A percentile compares a stretch with the other conserved stretches of the same genome.
Conservation (phyloP, 2,329 filamentous ascomycete genomes). For the Fusarium humuli region DNA sequence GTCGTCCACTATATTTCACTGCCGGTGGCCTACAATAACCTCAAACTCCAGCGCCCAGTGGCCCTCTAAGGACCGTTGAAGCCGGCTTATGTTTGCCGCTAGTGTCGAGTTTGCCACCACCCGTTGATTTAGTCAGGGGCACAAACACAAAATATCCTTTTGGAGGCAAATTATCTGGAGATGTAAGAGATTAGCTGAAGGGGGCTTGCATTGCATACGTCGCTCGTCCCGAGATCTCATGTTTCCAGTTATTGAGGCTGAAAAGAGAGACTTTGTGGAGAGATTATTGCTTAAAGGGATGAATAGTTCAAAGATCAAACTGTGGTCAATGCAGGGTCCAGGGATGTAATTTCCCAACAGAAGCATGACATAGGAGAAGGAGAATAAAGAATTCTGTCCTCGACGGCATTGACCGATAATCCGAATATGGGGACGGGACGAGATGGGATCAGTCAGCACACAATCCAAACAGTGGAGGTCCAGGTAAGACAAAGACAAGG, state of each 20-base stretch:
- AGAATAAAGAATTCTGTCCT: constrained; percentile 24
- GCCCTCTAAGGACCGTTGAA: constrained; percentile 41
- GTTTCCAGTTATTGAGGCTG: constrained; percentile 35
- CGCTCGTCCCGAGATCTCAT: background rate
- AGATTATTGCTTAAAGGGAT: constrained; percentile 25
- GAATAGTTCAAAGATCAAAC: constrained; percentile 33
- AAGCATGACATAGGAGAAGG: constrained; percentile 42
- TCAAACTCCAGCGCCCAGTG: constrained; percentile 10
- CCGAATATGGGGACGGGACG: background rate
- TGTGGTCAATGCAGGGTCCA: constrained; percentile 40
- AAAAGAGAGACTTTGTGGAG: constrained; percentile 29
- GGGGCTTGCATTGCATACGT: constrained; percentile 20
- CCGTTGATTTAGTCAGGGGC: constrained; percentile 45
- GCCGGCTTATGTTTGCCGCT: constrained; percentile 36
- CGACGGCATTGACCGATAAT: background rate
- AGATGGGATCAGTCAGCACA: background rate
- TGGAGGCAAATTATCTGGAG: constrained; percentile 8
- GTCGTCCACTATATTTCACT: constrained; percentile 1
- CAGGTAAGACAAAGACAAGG: constrained; percentile 1
- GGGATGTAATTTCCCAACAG: constrained; percentile 47
- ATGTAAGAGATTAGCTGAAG: constrained; percentile 4
- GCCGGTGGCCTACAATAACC: background rate
- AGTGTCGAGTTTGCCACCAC: constrained; percentile 45
- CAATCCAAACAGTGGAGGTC: too few species aligned
- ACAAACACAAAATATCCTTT: constrained; percentile 7